Evolutionary conservation across 179 eudicot genomes (phyloP).

Genomic region (Silene coronaria): DNA sequence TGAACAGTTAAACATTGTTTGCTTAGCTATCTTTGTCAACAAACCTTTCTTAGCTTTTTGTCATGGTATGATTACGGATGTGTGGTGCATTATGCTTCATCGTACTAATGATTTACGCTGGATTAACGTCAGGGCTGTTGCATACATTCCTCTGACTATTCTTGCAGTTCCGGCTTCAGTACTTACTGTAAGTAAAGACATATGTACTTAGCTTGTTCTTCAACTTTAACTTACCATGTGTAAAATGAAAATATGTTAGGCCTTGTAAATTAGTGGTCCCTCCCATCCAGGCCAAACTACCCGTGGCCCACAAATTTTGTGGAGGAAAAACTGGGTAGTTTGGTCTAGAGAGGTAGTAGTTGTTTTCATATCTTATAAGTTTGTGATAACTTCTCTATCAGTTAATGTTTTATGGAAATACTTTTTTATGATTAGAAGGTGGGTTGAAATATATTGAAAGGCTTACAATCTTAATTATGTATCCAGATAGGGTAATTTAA

Average conservation of each 20-base stretch:
- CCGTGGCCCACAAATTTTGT: too few relatives aligned
- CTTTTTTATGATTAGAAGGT: too few relatives aligned
- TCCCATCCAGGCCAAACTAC: too few relatives aligned
- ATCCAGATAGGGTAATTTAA: background rate
- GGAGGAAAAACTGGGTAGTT: too few relatives aligned
- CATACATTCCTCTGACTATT: conserved; percentile 76
- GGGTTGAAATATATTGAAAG: too few relatives aligned
- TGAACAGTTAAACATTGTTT: background rate
- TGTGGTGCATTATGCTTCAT: conserved; percentile 4
- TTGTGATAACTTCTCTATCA: too few relatives aligned
- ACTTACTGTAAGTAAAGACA: conserved; percentile 55
- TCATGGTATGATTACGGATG: background rate
- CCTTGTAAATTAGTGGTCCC: too few relatives aligned
- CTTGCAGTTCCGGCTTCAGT: conserved; percentile 91
- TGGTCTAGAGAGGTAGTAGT: too few relatives aligned
- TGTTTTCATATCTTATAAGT: too few relatives aligned
- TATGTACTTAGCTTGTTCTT: background rate
- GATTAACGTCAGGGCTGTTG: conserved; percentile 58
- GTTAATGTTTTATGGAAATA: too few relatives aligned
- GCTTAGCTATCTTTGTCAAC: background rate
- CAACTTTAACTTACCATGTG: background rate
- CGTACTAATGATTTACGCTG: conserved; percentile 13
- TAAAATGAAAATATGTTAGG: too few relatives aligned
- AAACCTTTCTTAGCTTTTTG: background rate
- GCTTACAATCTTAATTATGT: too few relatives aligned